These are phyloP conservation scores for Huntiella abstrusa DNA, from an alignment of 2,329 filamentous ascomycete genomes.

Conservation along the genomic window DNA sequence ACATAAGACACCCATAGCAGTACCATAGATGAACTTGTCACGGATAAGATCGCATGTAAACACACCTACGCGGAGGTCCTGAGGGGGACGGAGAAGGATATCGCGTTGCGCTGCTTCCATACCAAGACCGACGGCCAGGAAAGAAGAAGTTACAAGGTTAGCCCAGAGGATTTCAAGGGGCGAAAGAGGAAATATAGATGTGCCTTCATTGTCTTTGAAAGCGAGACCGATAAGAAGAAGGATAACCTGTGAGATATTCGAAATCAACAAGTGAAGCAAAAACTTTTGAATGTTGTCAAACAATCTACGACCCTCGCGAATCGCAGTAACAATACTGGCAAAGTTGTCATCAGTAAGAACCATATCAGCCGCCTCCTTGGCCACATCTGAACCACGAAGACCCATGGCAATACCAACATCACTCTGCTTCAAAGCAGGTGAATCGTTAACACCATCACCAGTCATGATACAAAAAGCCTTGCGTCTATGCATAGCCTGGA, in stretches of 20 bases:
- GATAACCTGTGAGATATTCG: constrained; percentile 52
- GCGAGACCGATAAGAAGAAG: constrained; percentile 49
- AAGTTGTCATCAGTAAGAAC: constrained; percentile 81
- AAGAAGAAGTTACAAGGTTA: constrained; percentile 54
- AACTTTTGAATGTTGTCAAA: constrained; percentile 56
- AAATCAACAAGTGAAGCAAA: constrained; percentile 45
- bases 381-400: constrained; percentile 49
- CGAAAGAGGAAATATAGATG: constrained; percentile 51
- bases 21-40: constrained; percentile 48
- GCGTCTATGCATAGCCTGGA: constrained; percentile 52
- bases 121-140: constrained; percentile 53
- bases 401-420: constrained; percentile 66
- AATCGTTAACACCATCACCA: constrained; percentile 58
- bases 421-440: constrained; percentile 50
- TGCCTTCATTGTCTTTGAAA: constrained; percentile 40
- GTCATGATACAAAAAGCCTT: constrained; percentile 56
- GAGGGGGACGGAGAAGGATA: constrained; percentile 46
- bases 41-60: constrained; percentile 46
- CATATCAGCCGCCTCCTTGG: constrained; percentile 72
- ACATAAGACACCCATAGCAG: constrained; percentile 43
- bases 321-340: constrained; percentile 56
- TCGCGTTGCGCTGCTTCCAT: constrained; percentile 51
- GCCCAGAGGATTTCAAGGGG: constrained; percentile 61
- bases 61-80: constrained; percentile 38
- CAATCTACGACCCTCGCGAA: constrained; percentile 49